Base-by-base conservation (phyloP, 352 stramenopile genomes). In the Elongisporangium anandrum region DNA sequence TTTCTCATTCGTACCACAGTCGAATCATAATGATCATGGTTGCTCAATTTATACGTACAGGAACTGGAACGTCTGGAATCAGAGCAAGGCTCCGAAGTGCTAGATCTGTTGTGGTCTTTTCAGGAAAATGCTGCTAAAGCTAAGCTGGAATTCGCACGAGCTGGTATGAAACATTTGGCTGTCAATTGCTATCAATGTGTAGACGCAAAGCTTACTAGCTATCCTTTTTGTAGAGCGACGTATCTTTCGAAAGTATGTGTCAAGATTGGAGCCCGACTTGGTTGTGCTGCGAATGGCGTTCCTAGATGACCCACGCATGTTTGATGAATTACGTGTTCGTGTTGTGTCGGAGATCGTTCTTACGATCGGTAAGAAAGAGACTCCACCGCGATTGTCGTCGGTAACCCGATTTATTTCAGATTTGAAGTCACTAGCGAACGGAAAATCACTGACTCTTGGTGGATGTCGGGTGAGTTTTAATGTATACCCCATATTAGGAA, bases 301-400 rank as follows among this genome's bases (percentile, higher is more conserved):
- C 29, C 64, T 85, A 16, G 48, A 71, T n/a, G 81, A 92, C 20
- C 58, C 66, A 8, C 47, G 59, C 4, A 73, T 80, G 59, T 93
- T 93, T 38, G 74, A 90, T 26, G 85, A 91, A 56, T 68, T 95
- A 34, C 55, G 75, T 4, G 72, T 85, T 60, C 83, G 85, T 9
- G 48, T 93, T 1, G 61, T 93, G 10, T 82, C 80, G 7, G 68
- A 66, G 45, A 65, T 91, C 19, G 68, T 93, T 29, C 54, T 76
- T 23, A 51, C 65, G 4, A 52, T 93, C 29, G 81, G 85, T 8
- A 73, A 63, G 19, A 91, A 89, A 60, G 64, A 81, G 12, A 66
- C 65, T 6, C 80, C 85, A 15, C 85, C 85, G 15, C 73, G 85
- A 19, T 63, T 90, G 26, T 75, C 79, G 20, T 85, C 85, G 0